Percentiles rank a stretch among this genome's conserved stretches.
Conservation (phyloP, 2,329 filamentous ascomycete genomes). For the Hirsutella rhossiliensis region DNA sequence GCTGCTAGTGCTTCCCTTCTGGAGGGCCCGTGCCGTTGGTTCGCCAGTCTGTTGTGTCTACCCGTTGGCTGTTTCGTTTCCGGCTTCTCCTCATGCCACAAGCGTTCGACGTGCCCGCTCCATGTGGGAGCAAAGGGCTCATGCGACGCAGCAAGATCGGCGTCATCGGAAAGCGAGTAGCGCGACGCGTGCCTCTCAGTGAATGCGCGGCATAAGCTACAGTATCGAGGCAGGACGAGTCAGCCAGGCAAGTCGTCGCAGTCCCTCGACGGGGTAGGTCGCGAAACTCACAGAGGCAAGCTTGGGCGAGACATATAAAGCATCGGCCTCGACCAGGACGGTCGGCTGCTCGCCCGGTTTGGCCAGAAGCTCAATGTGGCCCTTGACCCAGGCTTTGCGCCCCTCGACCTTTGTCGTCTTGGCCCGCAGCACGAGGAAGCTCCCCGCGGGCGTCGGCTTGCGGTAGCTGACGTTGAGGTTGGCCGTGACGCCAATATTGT, state of each 20-base stretch:
- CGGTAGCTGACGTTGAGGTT: conserved; percentile 76
- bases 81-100: no score
- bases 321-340: conserved; percentile 71
- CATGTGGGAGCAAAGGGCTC: no score
- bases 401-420: conserved; percentile 79
- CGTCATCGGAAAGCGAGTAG: not conserved
- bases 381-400: conserved; percentile 88
- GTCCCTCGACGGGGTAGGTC: not conserved
- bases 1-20: no score
- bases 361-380: conserved; percentile 68
- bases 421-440: conserved; percentile 67
- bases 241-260: not conserved
- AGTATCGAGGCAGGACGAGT: not conserved
- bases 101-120: no score
- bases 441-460: conserved; percentile 62
- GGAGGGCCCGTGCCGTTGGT: no score
- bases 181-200: not conserved
- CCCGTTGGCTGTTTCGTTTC: no score
- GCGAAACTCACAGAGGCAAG: conserved; percentile 56
- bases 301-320: conserved; percentile 80
- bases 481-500: conserved; percentile 77
- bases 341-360: conserved; percentile 46
- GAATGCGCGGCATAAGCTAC: conserved; percentile 10
- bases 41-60: no score
- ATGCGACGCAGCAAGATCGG: no score